These are phyloP conservation scores for Rhizopogon salebrosus DNA, from an alignment of 768 basidiomycete genomes.

Conservation along the genomic window DNA sequence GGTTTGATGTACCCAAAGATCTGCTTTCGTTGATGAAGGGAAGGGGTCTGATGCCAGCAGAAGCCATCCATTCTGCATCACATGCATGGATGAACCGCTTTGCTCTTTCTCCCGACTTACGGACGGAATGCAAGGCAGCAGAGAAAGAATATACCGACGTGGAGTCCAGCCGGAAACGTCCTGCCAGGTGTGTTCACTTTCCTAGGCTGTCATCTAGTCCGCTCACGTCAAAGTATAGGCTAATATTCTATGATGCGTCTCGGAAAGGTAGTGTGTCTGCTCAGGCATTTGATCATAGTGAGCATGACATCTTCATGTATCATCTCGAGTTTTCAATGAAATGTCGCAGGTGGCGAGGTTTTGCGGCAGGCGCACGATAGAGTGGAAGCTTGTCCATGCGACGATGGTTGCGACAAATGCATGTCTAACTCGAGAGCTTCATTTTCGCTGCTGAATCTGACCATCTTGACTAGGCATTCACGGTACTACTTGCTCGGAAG, in stretches of 20 bases:
- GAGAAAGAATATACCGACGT: conserved; percentile 64
- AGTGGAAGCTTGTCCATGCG: conserved; percentile 60
- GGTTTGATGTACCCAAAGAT: conserved; percentile 67
- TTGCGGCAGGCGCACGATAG: conserved; percentile 52
- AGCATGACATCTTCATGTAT: conserved; percentile 1
- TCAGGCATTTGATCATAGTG: conserved; percentile 82
- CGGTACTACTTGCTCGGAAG: conserved; percentile 61
- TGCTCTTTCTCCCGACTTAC: conserved; percentile 59
- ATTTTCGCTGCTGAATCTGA: background rate
- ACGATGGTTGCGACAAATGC: conserved; percentile 71
- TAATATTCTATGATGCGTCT: conserved; percentile 76
- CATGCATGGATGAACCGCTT: conserved; percentile 83
- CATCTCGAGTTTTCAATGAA: background rate
- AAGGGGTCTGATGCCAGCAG: conserved; percentile 63
- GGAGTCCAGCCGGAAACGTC: conserved; percentile 56
- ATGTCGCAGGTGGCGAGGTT: conserved; percentile 45
- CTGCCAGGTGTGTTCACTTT: conserved; percentile 46
- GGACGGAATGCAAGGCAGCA: conserved; percentile 78
- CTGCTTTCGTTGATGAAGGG: conserved; percentile 47
- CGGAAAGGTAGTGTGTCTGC: conserved; percentile 69
- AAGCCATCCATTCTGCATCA: conserved; percentile 79
- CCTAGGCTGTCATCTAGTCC: background rate
- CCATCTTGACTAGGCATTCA: conserved; percentile 50
- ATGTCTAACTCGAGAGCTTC: conserved; percentile 11
- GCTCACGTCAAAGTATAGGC: conserved; percentile 30